These are phyloP conservation scores for Bacidia rubella DNA, from an alignment of 495 filamentous ascomycete genomes.

Conservation along the genomic window DNA sequence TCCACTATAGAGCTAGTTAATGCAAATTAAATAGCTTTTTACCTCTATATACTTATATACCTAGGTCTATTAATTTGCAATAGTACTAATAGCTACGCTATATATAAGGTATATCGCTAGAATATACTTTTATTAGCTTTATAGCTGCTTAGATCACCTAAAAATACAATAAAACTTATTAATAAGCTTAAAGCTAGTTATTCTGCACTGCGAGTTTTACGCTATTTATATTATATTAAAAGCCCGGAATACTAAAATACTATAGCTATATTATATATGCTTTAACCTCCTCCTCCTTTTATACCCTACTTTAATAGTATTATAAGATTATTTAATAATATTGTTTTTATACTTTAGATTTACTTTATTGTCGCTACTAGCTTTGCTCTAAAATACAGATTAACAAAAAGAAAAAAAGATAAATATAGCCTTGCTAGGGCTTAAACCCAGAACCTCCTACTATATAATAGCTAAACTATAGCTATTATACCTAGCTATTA, in stretches of 20 bases:
- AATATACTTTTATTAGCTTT: not conserved
- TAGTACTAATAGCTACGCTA: not conserved
- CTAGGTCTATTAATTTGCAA: not conserved
- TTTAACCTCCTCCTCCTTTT: not conserved
- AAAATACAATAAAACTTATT: too few relatives aligned
- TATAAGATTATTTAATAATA: not conserved
- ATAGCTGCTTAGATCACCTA: not conserved
- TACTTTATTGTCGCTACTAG: not conserved
- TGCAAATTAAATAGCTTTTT: not conserved
- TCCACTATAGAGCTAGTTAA: not conserved
- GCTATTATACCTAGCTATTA: not conserved
- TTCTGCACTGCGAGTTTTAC: not conserved
- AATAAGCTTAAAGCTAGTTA: not conserved
- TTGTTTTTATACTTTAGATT: not conserved
- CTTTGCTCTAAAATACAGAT: not conserved
- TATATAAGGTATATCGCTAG: not conserved
- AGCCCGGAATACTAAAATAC: not conserved
- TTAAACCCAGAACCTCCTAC: too few relatives aligned
- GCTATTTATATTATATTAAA: not conserved
- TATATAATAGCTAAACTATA: too few relatives aligned
- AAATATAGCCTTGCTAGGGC: not conserved
- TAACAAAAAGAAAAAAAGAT: not conserved
- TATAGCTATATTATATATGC: not conserved
- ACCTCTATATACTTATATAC: not conserved
- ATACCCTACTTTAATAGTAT: not conserved